A percentile compares a stretch with the other conserved stretches of the same genome.
Conservation (phyloP, 2,329 filamentous ascomycete genomes). For the Sarocladium brachiariae region DNA sequence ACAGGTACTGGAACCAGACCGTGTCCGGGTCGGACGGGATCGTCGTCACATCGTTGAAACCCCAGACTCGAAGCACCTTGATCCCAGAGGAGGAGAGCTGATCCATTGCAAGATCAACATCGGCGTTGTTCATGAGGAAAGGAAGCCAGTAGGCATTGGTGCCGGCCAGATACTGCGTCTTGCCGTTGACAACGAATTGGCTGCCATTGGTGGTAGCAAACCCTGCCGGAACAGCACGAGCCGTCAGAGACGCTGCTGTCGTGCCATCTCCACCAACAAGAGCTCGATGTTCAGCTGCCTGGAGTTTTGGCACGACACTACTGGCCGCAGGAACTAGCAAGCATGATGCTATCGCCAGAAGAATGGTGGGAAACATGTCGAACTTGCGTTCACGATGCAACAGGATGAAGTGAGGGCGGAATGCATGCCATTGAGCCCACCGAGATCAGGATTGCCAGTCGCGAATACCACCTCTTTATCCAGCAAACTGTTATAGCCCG, state of each 20-base stretch:
- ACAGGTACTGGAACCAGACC: constrained; percentile 47
- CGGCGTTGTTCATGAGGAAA: constrained; percentile 45
- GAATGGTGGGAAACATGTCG: neutral
- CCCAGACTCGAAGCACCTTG: constrained; percentile 54
- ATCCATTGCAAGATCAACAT: constrained; percentile 47
- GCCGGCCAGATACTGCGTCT: constrained; percentile 42
- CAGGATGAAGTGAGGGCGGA: neutral
- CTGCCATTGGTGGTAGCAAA: constrained; percentile 21
- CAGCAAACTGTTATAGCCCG: too few species aligned
- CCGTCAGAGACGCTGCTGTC: neutral
- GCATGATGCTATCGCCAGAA: neutral
- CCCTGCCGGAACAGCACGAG: constrained; percentile 9
- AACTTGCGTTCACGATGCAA: neutral
- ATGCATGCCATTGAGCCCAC: too few species aligned
- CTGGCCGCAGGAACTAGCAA: neutral
- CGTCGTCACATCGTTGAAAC: constrained; percentile 49
- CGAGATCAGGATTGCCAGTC: too few species aligned
- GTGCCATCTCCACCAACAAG: neutral
- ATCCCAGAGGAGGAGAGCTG: constrained; percentile 43
- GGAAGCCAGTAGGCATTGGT: constrained; percentile 53
- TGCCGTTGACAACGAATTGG: constrained; percentile 36
- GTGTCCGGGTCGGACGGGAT: constrained; percentile 17
- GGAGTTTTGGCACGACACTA: neutral
- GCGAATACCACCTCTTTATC: too few species aligned
- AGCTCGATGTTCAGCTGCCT: constrained; percentile 2